Percentiles rank a stretch among this genome's conserved stretches.
Evolutionary conservation across 1,284 basidiomycete genomes (phyloP).

Genomic region (Ganoderma leucocontextum): DNA sequence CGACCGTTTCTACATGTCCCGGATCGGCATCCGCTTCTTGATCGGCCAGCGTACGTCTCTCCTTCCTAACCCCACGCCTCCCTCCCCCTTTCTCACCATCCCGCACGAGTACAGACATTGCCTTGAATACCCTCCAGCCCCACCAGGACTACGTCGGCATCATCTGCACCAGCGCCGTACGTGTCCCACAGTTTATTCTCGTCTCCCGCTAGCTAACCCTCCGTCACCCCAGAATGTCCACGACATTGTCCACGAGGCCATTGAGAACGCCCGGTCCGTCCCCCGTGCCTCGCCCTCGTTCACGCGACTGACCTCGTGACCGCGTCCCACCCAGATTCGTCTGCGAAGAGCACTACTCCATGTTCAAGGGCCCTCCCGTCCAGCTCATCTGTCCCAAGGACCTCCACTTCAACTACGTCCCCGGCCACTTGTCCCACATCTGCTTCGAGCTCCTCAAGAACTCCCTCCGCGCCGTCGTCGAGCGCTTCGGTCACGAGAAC

Average conservation of each 20-base stretch:
- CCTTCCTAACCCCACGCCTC: constrained; percentile 14
- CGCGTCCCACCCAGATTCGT: constrained; percentile 65
- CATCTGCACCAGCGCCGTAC: constrained; percentile 92
- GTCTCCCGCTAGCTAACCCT: constrained; percentile 10
- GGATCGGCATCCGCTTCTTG: constrained; percentile 96
- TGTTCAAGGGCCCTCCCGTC: constrained; percentile 97
- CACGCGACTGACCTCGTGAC: constrained; percentile 3
- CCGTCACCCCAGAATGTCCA: constrained; percentile 75
- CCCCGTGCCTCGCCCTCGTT: background rate
- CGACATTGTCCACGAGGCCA: constrained; percentile 97
- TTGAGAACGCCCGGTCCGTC: constrained; percentile 89
- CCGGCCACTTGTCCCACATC: constrained; percentile 96
- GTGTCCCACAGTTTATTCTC: constrained; percentile 39
- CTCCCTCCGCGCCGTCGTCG: constrained; percentile 96
- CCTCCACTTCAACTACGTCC: constrained; percentile 95
- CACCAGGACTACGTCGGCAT: constrained; percentile 97
- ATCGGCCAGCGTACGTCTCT: constrained; percentile 85
- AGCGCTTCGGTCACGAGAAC: constrained; percentile 87
- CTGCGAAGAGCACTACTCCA: constrained; percentile 96
- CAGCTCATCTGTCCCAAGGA: constrained; percentile 94
- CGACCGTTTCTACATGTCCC: constrained; percentile 96
- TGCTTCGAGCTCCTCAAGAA: constrained; percentile 99
- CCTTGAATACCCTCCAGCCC: constrained; percentile 88
- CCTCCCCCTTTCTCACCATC: background rate
- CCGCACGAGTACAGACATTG: constrained; percentile 71